Evolutionary conservation across 2,329 filamentous ascomycete species (phyloP).

Genomic region (Pestalotiopsis sp.): DNA sequence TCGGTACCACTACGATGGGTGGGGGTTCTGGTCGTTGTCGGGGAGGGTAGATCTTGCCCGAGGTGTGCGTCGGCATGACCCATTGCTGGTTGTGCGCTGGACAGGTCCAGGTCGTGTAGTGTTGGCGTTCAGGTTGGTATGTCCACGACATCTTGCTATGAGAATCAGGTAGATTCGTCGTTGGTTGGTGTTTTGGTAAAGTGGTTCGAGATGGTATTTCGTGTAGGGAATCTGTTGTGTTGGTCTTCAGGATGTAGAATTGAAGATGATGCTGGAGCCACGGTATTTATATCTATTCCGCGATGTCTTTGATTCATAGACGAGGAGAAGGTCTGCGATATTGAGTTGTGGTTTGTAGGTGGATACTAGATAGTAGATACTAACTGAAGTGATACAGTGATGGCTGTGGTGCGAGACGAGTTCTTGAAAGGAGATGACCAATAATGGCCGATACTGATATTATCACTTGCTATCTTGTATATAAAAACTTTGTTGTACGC

Average conservation of each 20-base stretch:
- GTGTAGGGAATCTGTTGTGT: background rate
- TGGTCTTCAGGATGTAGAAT: background rate
- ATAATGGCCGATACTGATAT: too few species aligned
- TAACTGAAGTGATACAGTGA: too few species aligned
- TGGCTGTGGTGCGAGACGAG: too few species aligned
- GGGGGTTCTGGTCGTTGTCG: background rate
- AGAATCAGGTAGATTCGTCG: background rate
- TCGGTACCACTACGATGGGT: background rate
- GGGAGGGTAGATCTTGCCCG: background rate
- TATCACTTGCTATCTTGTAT: too few species aligned
- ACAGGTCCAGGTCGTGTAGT: slow-evolving; percentile 9
- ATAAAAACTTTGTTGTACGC: too few species aligned
- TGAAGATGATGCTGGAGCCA: background rate
- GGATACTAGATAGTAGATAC: too few species aligned
- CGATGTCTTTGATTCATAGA: background rate
- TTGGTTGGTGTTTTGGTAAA: background rate
- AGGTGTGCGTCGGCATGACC: background rate
- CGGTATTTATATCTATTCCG: background rate
- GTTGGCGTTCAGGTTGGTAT: background rate
- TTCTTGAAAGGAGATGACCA: too few species aligned
- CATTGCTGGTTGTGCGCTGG: slow-evolving; percentile 1
- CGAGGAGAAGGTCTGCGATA: background rate
- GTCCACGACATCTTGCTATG: background rate
- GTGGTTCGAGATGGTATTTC: background rate
- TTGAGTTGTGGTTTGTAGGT: background rate